Base-by-base conservation (phyloP, 2,329 filamentous ascomycete species). In the Aspergillus texensis region DNA sequence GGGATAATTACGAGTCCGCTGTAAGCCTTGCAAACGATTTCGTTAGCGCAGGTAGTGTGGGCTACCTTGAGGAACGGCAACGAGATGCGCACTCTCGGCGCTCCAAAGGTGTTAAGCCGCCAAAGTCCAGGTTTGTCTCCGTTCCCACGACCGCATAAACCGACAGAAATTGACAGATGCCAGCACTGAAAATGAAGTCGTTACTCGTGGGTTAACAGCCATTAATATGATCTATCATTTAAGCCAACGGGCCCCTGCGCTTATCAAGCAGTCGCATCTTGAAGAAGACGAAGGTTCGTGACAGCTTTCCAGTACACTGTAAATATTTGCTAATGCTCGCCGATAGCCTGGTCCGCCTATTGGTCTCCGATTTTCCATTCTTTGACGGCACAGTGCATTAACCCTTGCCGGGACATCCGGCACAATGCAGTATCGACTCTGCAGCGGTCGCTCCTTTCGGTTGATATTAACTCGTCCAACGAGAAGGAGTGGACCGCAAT, bases 311-410 rank as follows among this genome's bases (percentile, higher is more conserved):
- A 24, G 3, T 21, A 14, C 8, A 12, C 10, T 10, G 28, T 34
- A 24, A n/a, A 26, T 14, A 24, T 8, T 43, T 30, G 34, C 26
- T 43, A 28, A 34, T 41, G 12, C 41, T 19, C 39, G 61, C 48
- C 10, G 26, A 28, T 52, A 91, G 95, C 95, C 16, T 99, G 95
- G 95, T 93, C 93, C 57, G 93, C 95, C 10, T 99, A 99, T 77
- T 99, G 95, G 95, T 89, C 94, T 16, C 95, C 94, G 1, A 93
- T 99, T 30, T 95, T 99, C 78, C 88, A 93, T 70, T 91, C 93
- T 6, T 82, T 99, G 21, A 95, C 91, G 3, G 88, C 88, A 5
- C 95, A 99, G 79, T 97, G 94, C 78, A 92, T 92, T 60, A 99
- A 98, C 75, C 93, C 94, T 0, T 97, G 93, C 74, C 91, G 94